phyloP scores from a whole-genome alignment of 148 eudicot genomes.

The Rhododendron griersonianum region DNA sequence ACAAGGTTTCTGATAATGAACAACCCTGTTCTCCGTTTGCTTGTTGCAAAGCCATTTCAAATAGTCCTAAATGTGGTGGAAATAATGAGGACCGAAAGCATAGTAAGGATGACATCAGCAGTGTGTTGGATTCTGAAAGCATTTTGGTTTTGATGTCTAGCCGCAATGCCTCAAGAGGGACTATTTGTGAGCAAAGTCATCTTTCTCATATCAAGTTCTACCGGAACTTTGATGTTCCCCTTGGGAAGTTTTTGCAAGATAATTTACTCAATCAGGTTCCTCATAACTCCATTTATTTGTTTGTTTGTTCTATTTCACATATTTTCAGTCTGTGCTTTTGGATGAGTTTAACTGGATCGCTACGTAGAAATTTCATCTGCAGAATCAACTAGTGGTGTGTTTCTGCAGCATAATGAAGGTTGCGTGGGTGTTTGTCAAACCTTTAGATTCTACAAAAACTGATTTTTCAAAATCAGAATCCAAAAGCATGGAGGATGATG shows the following conservation, averaged over 20 bases:
- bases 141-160: conserved; percentile 85
- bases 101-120: conserved; percentile 48
- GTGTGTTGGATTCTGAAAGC: conserved; percentile 80
- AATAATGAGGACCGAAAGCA: conserved; percentile 37
- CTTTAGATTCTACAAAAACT: not conserved
- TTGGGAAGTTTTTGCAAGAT: conserved; percentile 77
- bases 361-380: not conserved
- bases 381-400: not conserved
- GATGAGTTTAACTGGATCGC: conserved; percentile 3
- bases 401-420: not conserved
- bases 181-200: conserved; percentile 81
- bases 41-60: conserved; percentile 14
- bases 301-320: not conserved
- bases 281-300: not conserved
- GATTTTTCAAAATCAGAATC: not conserved
- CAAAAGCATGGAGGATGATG: not conserved
- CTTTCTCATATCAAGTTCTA: conserved; percentile 93
- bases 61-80: conserved; percentile 23
- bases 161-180: conserved; percentile 67
- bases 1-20: conserved; percentile 24
- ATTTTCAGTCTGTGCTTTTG: not conserved
- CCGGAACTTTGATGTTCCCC: conserved; percentile 80
- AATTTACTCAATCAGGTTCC: conserved; percentile 79
- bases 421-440: not conserved
- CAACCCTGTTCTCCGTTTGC: conserved; percentile 11